Evolutionary conservation across 192 early-diverging fungal species (phyloP), one percentile per base, ranked within the genome.

Genomic region (Radiomyces spectabilis): DNA sequence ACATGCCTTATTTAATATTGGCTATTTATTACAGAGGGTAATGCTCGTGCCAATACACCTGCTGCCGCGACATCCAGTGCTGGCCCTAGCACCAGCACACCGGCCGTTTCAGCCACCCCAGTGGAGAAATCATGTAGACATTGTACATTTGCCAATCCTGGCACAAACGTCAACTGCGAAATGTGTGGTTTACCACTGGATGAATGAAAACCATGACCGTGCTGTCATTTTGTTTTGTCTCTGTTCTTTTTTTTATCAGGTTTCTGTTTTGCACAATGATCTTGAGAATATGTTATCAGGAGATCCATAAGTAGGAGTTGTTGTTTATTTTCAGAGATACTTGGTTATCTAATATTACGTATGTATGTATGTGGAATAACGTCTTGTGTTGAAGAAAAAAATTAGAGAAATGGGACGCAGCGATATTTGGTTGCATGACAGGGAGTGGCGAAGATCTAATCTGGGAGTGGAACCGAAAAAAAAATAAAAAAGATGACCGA

Each of bases 121-220:
- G 61, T 60, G 2, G 57, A 76, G 39, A 81, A 80, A 73, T 72
- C 70, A 37, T 93, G 89, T 62, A 69, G 76, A 42, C 85, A 90
- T 62, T 92, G 92, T 65, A 94, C 92, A 12, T 90, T 82, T 64
- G 50, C 61, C n/a, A 94, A 94, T 66, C 63, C 73, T 26, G 61
- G 56, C 21, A 60, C 71, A 0, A 75, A 71, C 27, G 76, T 70
- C 42, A 83, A 68, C 25, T 93, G 92, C 62, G 86, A 88, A 61
- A 88, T 92, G 74, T 94, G 92, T 62, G 87, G 84, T 18, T 71
- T 92, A 33, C 92, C 89, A 12, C 68, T 73, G 43, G 29, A 34
- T 32, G 47, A 45, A 39, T 57, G n/a, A 57, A 57, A 39, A 57
- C 9, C n/a, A 44, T 29, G 29, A 19, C 6, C 15, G 31, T 12